Evolutionary conservation across 768 basidiomycete species (phyloP).

Genomic region (Leccinum disarticulatum): DNA sequence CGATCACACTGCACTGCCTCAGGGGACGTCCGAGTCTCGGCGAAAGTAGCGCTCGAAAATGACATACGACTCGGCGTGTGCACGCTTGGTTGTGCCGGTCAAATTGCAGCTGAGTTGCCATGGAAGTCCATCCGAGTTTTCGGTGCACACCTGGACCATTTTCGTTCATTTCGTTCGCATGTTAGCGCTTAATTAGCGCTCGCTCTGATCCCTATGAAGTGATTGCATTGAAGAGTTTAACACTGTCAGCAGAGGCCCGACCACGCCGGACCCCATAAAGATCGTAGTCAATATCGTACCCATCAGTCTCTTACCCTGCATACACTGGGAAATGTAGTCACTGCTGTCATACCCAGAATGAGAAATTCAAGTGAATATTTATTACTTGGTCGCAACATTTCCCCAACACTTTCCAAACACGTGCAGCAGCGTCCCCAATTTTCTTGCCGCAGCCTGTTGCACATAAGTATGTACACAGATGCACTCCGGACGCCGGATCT

Average conservation of each 20-base stretch:
- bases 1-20: too few species aligned
- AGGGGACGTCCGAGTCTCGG: too few species aligned
- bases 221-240: background rate
- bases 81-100: background rate
- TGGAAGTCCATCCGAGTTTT: background rate
- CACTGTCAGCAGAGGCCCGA: background rate
- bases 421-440: background rate
- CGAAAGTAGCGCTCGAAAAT: too few species aligned
- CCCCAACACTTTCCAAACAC: conserved; percentile 21
- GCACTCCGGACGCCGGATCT: background rate
- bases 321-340: too few species aligned
- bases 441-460: background rate
- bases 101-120: background rate
- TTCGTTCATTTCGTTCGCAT: background rate
- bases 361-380: background rate
- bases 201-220: background rate
- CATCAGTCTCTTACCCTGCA: background rate
- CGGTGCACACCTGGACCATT: background rate
- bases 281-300: background rate
- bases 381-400: background rate
- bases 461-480: background rate
- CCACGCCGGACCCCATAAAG: background rate
- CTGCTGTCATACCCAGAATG: too few species aligned
- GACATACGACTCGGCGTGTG: too few species aligned
- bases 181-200: too few species aligned